Evolutionary conservation across 495 filamentous ascomycete species (phyloP), one percentile per base, ranked within the genome.

Genomic region (Astrocystis sublimbata): DNA sequence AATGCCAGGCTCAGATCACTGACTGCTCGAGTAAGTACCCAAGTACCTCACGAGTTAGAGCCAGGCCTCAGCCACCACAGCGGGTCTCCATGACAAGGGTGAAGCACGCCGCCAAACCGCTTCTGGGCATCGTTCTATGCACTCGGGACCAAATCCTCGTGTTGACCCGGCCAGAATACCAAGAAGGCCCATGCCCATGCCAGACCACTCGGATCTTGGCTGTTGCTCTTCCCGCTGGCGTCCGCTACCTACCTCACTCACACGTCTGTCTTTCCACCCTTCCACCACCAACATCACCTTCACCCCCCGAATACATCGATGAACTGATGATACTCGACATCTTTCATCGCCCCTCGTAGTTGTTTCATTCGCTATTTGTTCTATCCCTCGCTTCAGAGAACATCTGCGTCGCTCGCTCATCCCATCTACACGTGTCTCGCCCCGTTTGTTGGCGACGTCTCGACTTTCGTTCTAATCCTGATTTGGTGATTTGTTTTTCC

Each of bases 401-500:
- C 5, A 57, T 56, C 35, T 58, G 7, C 36, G 23, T 52, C 43
- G 30, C 38, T 58, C 61, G 42, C 53, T 63, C 52, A 35, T 35
- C 53, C 2, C 45, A 13, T 42, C 21, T 26, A 12, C 51, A 35
- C 13, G 3, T 15, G 12, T 24, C 41, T 36, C 46, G 24, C 26
- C 47, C 19, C 33, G 19, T 33, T 52, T 43, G 52, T 63, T 58
- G 43, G 53, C 53, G 36, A 52, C 51, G 35, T 52, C 36, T 45
- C 33, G 28, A 43, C 36, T 56, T 8, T 63, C 36, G 41, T 50
- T 63, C 56, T 31, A 55, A 40, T 26, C 42, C 45, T 30, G 28
- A 61, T 61, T 61, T 62, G 50, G 43, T 33, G 26, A 56, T 51
- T 56, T 56, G 50, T 38, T 55, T 57, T 55, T 54, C 38, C 33